Evolutionary conservation across 2,329 filamentous ascomycete species (phyloP).

Genomic region (Pseudogymnoascus sp.): DNA sequence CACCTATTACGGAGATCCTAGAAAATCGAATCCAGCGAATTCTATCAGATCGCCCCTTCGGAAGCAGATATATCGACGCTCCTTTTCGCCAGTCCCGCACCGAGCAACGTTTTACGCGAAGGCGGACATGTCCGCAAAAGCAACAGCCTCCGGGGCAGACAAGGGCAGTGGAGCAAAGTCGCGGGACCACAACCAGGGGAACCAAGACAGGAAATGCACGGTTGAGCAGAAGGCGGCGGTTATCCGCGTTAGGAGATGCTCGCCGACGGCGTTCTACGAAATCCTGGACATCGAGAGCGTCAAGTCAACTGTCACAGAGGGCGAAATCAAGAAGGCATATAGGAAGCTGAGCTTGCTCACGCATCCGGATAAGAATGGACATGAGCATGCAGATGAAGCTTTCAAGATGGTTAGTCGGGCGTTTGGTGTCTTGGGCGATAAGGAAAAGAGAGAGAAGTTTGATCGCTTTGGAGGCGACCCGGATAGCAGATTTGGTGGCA

Average conservation of each 20-base stretch:
- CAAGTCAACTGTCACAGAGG: constrained; percentile 58
- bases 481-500: constrained; percentile 66
- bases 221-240: constrained; percentile 87
- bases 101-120: background rate
- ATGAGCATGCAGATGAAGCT: constrained; percentile 89
- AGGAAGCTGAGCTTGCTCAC: constrained; percentile 88
- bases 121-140: constrained; percentile 18
- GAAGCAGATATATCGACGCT: background rate
- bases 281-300: constrained; percentile 68
- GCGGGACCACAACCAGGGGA: constrained; percentile 49
- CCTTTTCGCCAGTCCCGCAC: background rate
- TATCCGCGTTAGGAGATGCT: constrained; percentile 75
- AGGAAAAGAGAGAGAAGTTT: constrained; percentile 83
- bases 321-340: constrained; percentile 96
- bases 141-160: constrained; percentile 36
- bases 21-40: constrained; percentile 11
- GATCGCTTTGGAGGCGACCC: constrained; percentile 89
- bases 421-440: constrained; percentile 85
- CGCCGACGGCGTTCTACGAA: constrained; percentile 86
- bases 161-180: constrained; percentile 29
- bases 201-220: constrained; percentile 63
- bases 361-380: constrained; percentile 97
- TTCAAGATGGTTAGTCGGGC: constrained; percentile 97
- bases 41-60: constrained; percentile 2
- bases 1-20: constrained; percentile 4